phyloP scores from a whole-genome alignment of 1,139 yeast species.

The Hansenula lynferdii region DNA sequence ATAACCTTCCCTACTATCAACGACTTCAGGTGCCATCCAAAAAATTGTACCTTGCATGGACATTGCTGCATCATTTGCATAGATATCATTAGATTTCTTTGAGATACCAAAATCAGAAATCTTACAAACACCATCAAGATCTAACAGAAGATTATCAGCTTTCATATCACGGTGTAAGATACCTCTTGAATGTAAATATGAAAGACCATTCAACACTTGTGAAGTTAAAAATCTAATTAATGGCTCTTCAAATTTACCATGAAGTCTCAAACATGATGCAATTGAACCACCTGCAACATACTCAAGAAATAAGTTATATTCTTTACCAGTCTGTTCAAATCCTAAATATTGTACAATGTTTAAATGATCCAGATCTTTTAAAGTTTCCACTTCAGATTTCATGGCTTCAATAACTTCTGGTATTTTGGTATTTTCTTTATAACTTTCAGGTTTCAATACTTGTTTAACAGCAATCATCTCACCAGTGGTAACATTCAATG shows the following conservation, averaged over 20 bases:
- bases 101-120: conserved; percentile 98
- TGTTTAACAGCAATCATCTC: conserved; percentile 99
- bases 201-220: conserved; percentile 79
- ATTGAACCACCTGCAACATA: conserved; percentile 98
- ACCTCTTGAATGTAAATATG: conserved; percentile 82
- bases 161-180: conserved; percentile 93
- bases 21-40: conserved; percentile 99
- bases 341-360: conserved; percentile 96
- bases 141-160: conserved; percentile 88
- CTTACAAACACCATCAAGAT: conserved; percentile 91
- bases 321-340: conserved; percentile 71
- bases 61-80: conserved; percentile 90
- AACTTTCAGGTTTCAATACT: conserved; percentile 58
- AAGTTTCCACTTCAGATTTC: conserved; percentile 86
- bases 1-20: conserved; percentile 83
- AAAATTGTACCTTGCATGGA: conserved; percentile 98
- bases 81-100: conserved; percentile 79
- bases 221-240: conserved; percentile 68
- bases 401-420: conserved; percentile 74
- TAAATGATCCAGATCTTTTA: conserved; percentile 90
- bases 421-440: conserved; percentile 38
- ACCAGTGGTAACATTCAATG: conserved; percentile 92
- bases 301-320: conserved; percentile 83
- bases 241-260: conserved; percentile 81
- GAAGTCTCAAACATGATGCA: conserved; percentile 76